Percentiles rank a stretch among this genome's conserved stretches.
These are phyloP conservation scores for Iris macrosiphon DNA, from an alignment of 106 monocot genomes.

Conservation along the genomic window DNA sequence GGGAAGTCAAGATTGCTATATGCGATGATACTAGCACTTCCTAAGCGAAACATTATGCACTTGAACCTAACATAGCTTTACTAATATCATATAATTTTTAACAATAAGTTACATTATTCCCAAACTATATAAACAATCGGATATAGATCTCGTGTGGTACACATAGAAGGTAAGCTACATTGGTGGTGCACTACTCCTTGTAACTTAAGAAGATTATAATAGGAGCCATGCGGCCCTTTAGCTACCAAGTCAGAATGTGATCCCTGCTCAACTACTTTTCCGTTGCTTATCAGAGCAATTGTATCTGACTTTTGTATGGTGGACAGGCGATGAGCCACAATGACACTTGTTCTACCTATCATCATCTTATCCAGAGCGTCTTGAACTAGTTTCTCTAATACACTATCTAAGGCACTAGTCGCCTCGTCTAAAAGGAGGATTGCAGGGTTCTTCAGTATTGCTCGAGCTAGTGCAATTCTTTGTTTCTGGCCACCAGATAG, in stretches of 20 bases:
- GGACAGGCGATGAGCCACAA: slow-evolving; percentile 30
- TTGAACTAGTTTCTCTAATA: slow-evolving; percentile 30
- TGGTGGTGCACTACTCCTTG: no score
- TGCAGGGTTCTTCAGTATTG: slow-evolving; percentile 21
- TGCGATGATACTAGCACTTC: no score
- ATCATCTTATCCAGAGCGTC: slow-evolving; percentile 29
- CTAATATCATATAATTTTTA: no score
- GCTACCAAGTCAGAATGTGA: slow-evolving; percentile 13
- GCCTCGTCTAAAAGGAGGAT: slow-evolving; percentile 39
- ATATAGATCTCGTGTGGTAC: no score
- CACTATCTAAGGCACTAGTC: slow-evolving; percentile 30
- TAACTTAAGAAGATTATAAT: slow-evolving; percentile 18
- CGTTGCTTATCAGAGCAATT: slow-evolving; percentile 24
- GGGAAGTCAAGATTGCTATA: no score
- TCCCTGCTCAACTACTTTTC: slow-evolving; percentile 16
- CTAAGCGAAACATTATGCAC: no score
- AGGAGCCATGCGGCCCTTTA: background rate
- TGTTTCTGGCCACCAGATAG: slow-evolving; percentile 47
- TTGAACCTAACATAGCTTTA: no score
- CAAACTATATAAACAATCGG: no score
- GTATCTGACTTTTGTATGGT: slow-evolving; percentile 23
- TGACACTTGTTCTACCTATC: slow-evolving; percentile 22
- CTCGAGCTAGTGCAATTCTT: slow-evolving; percentile 25
- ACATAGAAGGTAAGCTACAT: no score
- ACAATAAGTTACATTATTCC: no score